Evolutionary conservation across 768 basidiomycete species (phyloP), one percentile per base, ranked within the genome.

Genomic region (Leucosporidium scottii): DNA sequence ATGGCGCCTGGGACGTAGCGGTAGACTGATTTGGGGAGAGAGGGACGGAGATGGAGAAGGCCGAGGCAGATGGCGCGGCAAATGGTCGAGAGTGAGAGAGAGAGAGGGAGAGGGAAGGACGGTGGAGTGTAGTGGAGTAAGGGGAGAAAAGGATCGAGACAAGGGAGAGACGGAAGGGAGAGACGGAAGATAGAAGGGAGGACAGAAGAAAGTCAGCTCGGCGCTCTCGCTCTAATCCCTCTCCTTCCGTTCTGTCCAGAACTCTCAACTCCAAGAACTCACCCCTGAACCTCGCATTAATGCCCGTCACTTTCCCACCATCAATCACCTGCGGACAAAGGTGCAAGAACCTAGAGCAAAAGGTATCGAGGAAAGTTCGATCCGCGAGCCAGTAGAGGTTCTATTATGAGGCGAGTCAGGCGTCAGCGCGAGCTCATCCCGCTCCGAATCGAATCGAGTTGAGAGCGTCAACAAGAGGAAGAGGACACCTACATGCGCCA

Each of bases 321-420:
- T 79, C 74, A 28, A 83, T 79, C 0, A 69, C 76, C 49, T 78
- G 79, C 17, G 83, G 82, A 9, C 83, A 73, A 61, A 81, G 77
- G 39, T 78, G 78, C n/a, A 78, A 74, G 28, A 84, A 79, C n/a
- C 82, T 76, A 31, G 73, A 64, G 68, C 80, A 83, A 61, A 84
- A 76, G 27, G 77, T 77, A 0, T 74, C 70, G 44, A 82, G 76
- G 73, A 84, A 83, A 21, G 68, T 67, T 10, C 74, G 63, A 72
- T 84, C 83, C 0, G 84, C 82, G 23, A 84, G 78, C 84, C 84
- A 84, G 65, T 83, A 80, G 59, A 84, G 76, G 74, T 84, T 84
- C 68, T 82, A 81, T 0, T 82, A 82, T 82, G 78, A 7, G 83
- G 39, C 8, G 13, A 13, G 39, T 6, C 39, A 13, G 15, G 39